phyloP scores from a whole-genome alignment of 1,284 basidiomycete genomes.

The Anthracocystis panici-leucophaei region DNA sequence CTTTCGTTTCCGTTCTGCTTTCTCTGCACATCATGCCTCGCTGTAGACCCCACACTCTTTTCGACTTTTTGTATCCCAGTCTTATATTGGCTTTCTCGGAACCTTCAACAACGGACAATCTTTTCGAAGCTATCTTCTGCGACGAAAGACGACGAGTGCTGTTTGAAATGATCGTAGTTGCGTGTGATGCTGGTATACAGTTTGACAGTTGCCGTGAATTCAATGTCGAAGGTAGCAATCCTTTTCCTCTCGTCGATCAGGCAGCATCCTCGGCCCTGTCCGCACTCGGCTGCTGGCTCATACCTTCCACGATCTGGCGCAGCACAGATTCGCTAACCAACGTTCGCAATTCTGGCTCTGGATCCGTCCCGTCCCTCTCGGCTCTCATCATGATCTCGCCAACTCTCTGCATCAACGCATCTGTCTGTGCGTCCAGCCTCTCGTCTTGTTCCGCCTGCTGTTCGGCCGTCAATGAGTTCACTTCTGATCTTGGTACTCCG shows the following conservation, averaged over 20 bases:
- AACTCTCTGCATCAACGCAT: slow-evolving; percentile 55
- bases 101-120: neutral
- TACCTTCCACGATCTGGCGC: slow-evolving; percentile 59
- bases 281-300: slow-evolving; percentile 13
- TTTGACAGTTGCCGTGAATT: neutral
- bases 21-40: too few species aligned
- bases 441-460: slow-evolving; percentile 36
- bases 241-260: neutral
- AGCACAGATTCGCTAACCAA: slow-evolving; percentile 58
- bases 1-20: too few species aligned
- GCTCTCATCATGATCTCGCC: slow-evolving; percentile 55
- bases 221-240: neutral
- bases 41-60: too few species aligned
- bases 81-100: too few species aligned
- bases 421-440: slow-evolving; percentile 37
- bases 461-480: slow-evolving; percentile 12
- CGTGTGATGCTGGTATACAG: slow-evolving; percentile 10
- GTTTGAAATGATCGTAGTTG: neutral
- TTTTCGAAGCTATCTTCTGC: neutral
- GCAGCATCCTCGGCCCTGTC: neutral
- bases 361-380: slow-evolving; percentile 53
- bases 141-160: neutral
- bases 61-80: too few species aligned
- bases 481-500: slow-evolving; percentile 12
- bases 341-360: slow-evolving; percentile 50